Base-by-base conservation (phyloP, 2,329 filamentous ascomycete species). In the Colletotrichum falcatum region DNA sequence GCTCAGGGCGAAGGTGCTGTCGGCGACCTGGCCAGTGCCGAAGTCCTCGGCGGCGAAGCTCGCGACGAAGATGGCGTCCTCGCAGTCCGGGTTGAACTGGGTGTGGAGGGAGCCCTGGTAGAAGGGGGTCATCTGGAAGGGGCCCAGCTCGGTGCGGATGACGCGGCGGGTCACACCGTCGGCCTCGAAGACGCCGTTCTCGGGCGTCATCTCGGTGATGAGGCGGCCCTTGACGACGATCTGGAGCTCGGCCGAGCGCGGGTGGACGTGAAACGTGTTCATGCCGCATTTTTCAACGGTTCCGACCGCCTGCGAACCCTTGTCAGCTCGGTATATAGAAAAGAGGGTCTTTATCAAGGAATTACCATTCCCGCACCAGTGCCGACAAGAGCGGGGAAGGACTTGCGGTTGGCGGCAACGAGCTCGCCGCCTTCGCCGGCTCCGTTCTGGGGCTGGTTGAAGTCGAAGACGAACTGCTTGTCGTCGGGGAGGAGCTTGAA, bases 221-320 rank as follows among this genome's bases (percentile, higher is more conserved):
- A 88, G 77, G 28, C 77, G 79, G 64, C 87, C 87, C 49, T 83
- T 73, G 55, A 83, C 82, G 74, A 88, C 82, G 76, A 87, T 79
- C 72, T 86, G 84, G 61, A 89, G 83, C 79, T 89, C 86, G 39
- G 83, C 81, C 39, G 84, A 83, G 51, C 87, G 85, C 59, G 85
- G 85, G 77, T 88, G 87, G 4, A 86, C 81, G 79, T 89, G 87
- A 23, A 86, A 85, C 9, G 85, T 88, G 81, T 87, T 88, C 78
- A 89, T 86, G 68, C 85, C 87, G 74, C 87, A 89, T 44, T 82
- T 79, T n/a, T n/a, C n/a, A n/a, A n/a, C n/a, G n/a, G n/a, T n/a
- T n/a, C n/a, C n/a, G n/a, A n/a, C n/a, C n/a, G n/a, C n/a, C n/a
- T n/a, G n/a, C n/a, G n/a, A n/a, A n/a, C n/a, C n/a, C n/a, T n/a